Evolutionary conservation across 2,329 filamentous ascomycete species (phyloP), one percentile per base, ranked within the genome.

Genomic region (Fusarium lateritium): DNA sequence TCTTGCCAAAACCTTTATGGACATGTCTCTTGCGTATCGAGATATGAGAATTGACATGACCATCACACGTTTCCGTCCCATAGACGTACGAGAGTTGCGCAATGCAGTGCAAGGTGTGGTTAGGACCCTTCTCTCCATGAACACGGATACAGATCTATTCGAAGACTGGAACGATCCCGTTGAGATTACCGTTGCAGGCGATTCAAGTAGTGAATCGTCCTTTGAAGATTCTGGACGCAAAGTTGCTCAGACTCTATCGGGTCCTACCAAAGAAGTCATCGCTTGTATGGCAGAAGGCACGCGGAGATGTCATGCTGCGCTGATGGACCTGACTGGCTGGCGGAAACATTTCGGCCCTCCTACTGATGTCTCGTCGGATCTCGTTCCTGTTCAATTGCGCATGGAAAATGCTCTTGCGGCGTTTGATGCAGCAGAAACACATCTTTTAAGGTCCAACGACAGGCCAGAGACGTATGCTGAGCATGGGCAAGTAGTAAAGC

Each of bases 41-140:
- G 87, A 89, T 68, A 81, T 89, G 61, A 81, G 82, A 14, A 81
- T 88, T 53, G 87, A 89, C 55, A 80, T 88, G n/a, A 85, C 86
- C 2, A 76, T 88, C 6, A 87, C 85, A 2, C 80, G 83, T 2
- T 86, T 88, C 59, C 77, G 76, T 13, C 85, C 86, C 3, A 76
- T 79, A 13, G 86, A 89, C 70, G 79, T 87, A 21, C 76, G 78
- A 38, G 76, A 79, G 7, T 76, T 89, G 31, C 83, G 87, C 54
- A 89, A 89, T 69, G 76, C 83, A 5, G 81, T 88, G 53, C 87
- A 89, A 65, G 83, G 79, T 19, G 84, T 88, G 8, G 82, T 89
- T 31, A 80, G 87, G 57, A 80, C 85, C 5, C 76, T 89, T 7
- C 76, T 89, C 22, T 83, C 86, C 22, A 78, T 89, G 62, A 83